phyloP scores from a whole-genome alignment of 805 yeast species.

The Suhomyces sp. region DNA sequence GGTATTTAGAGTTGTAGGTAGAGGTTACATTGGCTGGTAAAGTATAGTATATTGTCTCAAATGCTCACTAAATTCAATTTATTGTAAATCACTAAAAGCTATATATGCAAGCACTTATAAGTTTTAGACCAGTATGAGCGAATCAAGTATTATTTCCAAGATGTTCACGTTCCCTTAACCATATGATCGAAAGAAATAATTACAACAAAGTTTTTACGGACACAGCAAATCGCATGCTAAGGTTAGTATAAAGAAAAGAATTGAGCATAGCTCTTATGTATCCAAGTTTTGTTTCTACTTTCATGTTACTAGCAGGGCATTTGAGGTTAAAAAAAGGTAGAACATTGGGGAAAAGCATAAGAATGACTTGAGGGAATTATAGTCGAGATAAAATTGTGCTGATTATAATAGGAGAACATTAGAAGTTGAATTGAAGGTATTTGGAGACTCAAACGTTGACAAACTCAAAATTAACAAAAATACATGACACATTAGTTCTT shows the following conservation, averaged over 20 bases:
- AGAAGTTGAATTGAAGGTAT: not conserved
- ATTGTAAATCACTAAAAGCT: not conserved
- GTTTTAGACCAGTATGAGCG: conserved; percentile 11
- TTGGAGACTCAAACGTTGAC: not conserved
- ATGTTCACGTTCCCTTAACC: not conserved
- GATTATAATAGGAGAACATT: not conserved
- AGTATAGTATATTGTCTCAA: not conserved
- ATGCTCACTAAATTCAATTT: not conserved
- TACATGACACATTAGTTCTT: not conserved
- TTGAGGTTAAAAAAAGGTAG: not conserved
- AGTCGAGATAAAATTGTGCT: not conserved
- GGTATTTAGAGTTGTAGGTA: conserved; percentile 76
- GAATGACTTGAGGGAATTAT: not conserved
- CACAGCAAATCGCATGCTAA: not conserved
- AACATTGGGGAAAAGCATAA: not conserved
- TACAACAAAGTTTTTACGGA: conserved; percentile 1
- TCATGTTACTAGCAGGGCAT: not conserved
- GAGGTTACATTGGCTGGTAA: conserved; percentile 72
- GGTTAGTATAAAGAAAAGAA: not conserved
- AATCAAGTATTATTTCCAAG: not conserved
- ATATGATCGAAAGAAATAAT: not conserved
- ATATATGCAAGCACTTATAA: conserved; percentile 6
- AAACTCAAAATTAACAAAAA: not conserved
- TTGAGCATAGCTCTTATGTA: not conserved
- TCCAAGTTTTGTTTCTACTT: not conserved